These are phyloP conservation scores for Candida germanica DNA, from an alignment of 805 yeast genomes.

Conservation along the genomic window DNA sequence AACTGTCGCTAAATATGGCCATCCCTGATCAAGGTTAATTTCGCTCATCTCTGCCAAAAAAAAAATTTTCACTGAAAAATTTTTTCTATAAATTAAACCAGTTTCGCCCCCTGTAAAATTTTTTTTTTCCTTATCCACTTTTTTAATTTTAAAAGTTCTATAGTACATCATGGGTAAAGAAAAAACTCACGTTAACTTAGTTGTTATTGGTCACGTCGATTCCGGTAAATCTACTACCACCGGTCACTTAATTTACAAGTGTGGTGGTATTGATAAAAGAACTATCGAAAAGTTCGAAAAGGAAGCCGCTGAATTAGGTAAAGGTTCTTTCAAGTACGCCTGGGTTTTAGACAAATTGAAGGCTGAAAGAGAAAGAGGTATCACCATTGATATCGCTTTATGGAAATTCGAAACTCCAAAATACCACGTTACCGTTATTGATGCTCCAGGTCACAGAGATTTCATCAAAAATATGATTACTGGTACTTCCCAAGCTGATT, in stretches of 20 bases:
- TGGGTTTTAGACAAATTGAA: slow-evolving; percentile 94
- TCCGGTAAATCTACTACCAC: slow-evolving; percentile 90
- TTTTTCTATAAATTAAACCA: slow-evolving; percentile 6
- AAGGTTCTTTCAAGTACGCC: slow-evolving; percentile 97
- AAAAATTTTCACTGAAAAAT: slow-evolving; percentile 6
- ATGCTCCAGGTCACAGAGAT: slow-evolving; percentile 96
- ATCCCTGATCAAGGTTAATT: background rate
- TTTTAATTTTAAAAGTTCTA: slow-evolving; percentile 1
- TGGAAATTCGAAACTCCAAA: slow-evolving; percentile 92
- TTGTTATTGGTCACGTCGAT: slow-evolving; percentile 99
- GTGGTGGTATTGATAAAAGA: slow-evolving; percentile 99
- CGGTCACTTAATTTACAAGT: slow-evolving; percentile 98
- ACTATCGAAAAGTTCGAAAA: slow-evolving; percentile 97
- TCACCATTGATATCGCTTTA: slow-evolving; percentile 89
- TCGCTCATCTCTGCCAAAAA: slow-evolving; percentile 6
- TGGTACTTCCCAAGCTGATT: slow-evolving; percentile 92
- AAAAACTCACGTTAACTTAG: slow-evolving; percentile 98
- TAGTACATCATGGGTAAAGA: slow-evolving; percentile 69
- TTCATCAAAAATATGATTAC: slow-evolving; percentile 95
- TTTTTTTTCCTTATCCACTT: slow-evolving; percentile 6
- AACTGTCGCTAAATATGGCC: no score
- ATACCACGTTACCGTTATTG: slow-evolving; percentile 86
- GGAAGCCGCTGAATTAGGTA: slow-evolving; percentile 96
- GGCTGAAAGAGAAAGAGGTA: slow-evolving; percentile 97
- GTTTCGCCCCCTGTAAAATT: slow-evolving; percentile 10